Percentiles rank a stretch among this genome's conserved stretches.
phyloP scores from a whole-genome alignment of 2,329 filamentous ascomycete genomes.

The Diaporthe helianthi region DNA sequence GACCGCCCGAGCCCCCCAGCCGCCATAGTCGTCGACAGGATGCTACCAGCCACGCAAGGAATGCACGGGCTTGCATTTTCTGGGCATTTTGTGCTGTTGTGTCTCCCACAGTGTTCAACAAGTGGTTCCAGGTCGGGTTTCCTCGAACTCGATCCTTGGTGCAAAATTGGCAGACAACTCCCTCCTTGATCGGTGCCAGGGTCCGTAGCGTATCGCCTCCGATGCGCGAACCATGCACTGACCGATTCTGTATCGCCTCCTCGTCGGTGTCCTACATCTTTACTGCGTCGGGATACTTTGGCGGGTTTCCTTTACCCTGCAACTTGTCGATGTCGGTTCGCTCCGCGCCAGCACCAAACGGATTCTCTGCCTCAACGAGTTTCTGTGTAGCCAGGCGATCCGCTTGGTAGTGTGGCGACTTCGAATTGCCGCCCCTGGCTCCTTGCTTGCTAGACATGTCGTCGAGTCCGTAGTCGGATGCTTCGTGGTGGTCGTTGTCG shows the following conservation, averaged over 20 bases:
- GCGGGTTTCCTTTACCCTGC: constrained; percentile 19
- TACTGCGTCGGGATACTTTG: constrained; percentile 31
- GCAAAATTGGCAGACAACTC: neutral
- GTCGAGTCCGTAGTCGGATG: constrained; percentile 52
- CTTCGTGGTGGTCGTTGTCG: constrained; percentile 38
- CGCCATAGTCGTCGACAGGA: neutral
- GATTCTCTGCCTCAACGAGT: constrained; percentile 30
- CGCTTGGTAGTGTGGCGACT: neutral
- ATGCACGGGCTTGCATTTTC: neutral
- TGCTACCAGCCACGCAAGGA: neutral
- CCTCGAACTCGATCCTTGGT: neutral
- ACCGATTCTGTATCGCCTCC: neutral
- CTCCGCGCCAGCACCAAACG: constrained; percentile 32
- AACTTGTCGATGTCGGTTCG: constrained; percentile 22
- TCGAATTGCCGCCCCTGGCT: neutral
- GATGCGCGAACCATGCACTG: neutral
- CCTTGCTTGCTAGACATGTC: constrained; percentile 40
- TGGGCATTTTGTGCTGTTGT: neutral
- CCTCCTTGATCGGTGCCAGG: neutral
- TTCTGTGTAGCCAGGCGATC: constrained; percentile 29
- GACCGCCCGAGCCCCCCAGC: neutral
- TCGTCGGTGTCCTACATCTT: constrained; percentile 30
- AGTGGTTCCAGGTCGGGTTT: neutral
- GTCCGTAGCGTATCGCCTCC: neutral
- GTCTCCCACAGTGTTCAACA: neutral